These are phyloP conservation scores for Suillus cothurnatus DNA, from an alignment of 768 basidiomycete species.

Conservation along the genomic window DNA sequence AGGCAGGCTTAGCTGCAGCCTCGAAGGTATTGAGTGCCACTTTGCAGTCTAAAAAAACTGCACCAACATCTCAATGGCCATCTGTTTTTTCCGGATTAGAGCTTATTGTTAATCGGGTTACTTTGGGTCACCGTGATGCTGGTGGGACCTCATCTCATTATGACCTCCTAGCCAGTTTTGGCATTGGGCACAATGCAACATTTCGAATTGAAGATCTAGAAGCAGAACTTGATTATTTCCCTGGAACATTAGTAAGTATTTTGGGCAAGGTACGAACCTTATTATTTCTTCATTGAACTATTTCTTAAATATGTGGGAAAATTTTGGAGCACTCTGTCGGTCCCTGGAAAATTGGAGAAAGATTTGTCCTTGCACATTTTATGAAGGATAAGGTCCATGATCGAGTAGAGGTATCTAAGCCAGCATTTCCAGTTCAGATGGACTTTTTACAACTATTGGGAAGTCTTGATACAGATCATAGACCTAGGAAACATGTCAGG, in stretches of 20 bases:
- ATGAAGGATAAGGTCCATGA: constrained; percentile 8
- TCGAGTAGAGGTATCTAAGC: not conserved
- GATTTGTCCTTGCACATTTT: not conserved
- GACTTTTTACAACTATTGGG: not conserved
- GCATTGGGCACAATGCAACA: not conserved
- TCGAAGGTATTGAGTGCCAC: not conserved
- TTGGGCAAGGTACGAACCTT: too few relatives aligned
- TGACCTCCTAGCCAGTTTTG: constrained; percentile 12
- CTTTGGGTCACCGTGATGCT: too few relatives aligned
- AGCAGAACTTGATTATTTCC: not conserved
- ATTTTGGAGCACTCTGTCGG: not conserved
- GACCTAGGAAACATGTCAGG: too few relatives aligned
- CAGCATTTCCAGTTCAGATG: not conserved
- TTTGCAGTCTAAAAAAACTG: not conserved
- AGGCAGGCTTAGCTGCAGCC: not conserved
- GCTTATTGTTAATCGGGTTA: constrained; percentile 1
- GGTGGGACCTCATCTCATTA: constrained; percentile 2
- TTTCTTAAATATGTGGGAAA: not conserved
- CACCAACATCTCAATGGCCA: not conserved
- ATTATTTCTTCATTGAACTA: not conserved
- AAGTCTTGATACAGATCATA: too few relatives aligned
- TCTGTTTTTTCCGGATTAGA: constrained; percentile 8
- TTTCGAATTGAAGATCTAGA: not conserved
- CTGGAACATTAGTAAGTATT: not conserved
- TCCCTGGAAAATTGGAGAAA: not conserved